These are phyloP conservation scores for Eutreptiella sp. DNA, from an alignment of 208 protist species.

Conservation along the genomic window DNA sequence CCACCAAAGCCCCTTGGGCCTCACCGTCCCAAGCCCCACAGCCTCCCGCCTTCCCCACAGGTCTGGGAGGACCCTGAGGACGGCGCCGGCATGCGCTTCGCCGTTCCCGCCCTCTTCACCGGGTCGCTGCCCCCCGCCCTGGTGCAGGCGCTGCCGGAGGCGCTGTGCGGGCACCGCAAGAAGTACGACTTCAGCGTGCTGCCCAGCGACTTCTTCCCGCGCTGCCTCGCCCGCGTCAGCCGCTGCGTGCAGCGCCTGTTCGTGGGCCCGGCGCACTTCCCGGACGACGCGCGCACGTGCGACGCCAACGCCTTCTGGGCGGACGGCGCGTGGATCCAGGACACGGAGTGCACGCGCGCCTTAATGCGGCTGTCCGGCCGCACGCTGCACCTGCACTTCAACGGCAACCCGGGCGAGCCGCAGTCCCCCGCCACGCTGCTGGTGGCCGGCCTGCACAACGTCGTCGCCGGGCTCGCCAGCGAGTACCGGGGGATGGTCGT, in stretches of 20 bases:
- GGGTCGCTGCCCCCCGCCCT: slow-evolving; percentile 6
- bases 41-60: no score
- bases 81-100: not conserved
- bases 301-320: slow-evolving; percentile 13
- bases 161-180: slow-evolving; percentile 3
- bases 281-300: not conserved
- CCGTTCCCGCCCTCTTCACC: slow-evolving; percentile 3
- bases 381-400: not conserved
- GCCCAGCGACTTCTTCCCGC: not conserved
- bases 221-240: not conserved
- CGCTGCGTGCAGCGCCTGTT: slow-evolving; percentile 15
- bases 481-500: no score
- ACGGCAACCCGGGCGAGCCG: no score
- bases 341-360: not conserved
- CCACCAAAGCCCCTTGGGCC: no score
- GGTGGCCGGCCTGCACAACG: no score
- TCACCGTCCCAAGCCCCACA: no score
- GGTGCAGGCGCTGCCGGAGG: not conserved
- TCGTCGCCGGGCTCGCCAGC: no score
- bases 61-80: no score
- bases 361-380: not conserved
- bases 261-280: slow-evolving; percentile 3
- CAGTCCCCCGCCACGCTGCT: no score
- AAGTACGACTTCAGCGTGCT: slow-evolving; percentile 9
- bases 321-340: slow-evolving; percentile 18